Evolutionary conservation across 2,329 filamentous ascomycete genomes (phyloP), one percentile per base, ranked within the genome.

Genomic region (Cytospora chrysosperma): DNA sequence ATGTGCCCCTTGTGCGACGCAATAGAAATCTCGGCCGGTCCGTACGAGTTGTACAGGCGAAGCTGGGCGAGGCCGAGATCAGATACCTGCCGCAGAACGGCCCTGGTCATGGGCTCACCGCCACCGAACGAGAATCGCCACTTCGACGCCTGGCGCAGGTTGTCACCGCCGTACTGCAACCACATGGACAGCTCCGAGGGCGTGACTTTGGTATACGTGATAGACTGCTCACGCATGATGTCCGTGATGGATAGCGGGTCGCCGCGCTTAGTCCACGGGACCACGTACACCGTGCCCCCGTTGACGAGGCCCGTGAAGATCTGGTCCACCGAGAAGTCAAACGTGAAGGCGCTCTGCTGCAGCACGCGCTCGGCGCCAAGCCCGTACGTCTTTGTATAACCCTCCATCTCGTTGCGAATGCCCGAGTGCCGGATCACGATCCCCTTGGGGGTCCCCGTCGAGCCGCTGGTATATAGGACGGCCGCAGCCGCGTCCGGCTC

Each of bases 391-490:
- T 13, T 3, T 24, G n/a, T 15, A 12, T 5, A 34, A 3, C 24
- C 51, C 43, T 60, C 62, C 4, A 43, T 10, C 51, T 30, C 47
- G 4, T 67, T 62, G 0, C 37, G 5, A 8, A 74, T 55, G 19
- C 67, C 70, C 4, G 40, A 52, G 52, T 78, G 75, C 0, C 47
- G 63, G 9, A 79, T 64, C 1, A 72, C 50, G 24, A 81, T 73
- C 4, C 79, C 78, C 67, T 82, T 82, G 1, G 80, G 80, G 0
- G 52, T 70, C 34, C 74, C 70, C 10, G 76, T 71, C 8, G 70
- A 69, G 30, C 73, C 69, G 59, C 72, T 71, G 27, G 71, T 71
- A 67, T 70, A 80, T 3, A 79, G 66, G 9, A 79, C 66, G 6
- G 71, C 59, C 24, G 71, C 69, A 2, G 67, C 60, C 17, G 59